phyloP scores from a whole-genome alignment of 2,329 filamentous ascomycete species.

The Colletotrichum lini region DNA sequence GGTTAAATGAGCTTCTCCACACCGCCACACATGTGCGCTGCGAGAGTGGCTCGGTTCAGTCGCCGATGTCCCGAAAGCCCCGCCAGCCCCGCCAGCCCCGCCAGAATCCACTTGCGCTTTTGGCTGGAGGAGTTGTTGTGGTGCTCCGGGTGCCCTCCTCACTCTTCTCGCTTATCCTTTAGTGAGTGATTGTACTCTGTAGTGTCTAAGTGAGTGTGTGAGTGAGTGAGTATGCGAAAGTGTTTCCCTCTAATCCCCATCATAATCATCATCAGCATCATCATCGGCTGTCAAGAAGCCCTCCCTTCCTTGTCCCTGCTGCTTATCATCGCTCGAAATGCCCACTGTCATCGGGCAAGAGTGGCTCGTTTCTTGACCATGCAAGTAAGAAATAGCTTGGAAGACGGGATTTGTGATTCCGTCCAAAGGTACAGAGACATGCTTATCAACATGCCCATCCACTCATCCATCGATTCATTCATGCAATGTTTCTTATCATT shows the following conservation, averaged over 20 bases:
- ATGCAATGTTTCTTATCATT: background rate
- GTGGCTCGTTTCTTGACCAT: background rate
- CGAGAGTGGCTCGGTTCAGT: constrained; percentile 32
- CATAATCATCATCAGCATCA: background rate
- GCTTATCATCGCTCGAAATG: background rate
- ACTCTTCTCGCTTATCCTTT: background rate
- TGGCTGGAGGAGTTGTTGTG: background rate
- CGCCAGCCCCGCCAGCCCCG: background rate
- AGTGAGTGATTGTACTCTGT: background rate
- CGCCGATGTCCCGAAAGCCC: constrained; percentile 21
- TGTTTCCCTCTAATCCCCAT: background rate
- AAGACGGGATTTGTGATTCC: background rate
- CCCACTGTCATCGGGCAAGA: constrained; percentile 9
- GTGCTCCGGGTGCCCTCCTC: background rate
- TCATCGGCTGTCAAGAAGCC: background rate
- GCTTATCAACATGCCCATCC: too few relatives aligned
- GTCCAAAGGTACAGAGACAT: background rate
- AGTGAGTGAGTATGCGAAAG: too few relatives aligned
- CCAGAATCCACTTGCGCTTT: background rate
- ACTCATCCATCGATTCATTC: background rate
- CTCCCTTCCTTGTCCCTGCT: background rate
- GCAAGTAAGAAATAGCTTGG: background rate
- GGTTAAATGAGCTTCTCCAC: constrained; percentile 41
- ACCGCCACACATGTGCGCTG: constrained; percentile 19
- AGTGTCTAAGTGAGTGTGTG: too few relatives aligned